Base-by-base conservation (phyloP, 78 protist genomes). In the Dictyostelium firmibasis region DNA sequence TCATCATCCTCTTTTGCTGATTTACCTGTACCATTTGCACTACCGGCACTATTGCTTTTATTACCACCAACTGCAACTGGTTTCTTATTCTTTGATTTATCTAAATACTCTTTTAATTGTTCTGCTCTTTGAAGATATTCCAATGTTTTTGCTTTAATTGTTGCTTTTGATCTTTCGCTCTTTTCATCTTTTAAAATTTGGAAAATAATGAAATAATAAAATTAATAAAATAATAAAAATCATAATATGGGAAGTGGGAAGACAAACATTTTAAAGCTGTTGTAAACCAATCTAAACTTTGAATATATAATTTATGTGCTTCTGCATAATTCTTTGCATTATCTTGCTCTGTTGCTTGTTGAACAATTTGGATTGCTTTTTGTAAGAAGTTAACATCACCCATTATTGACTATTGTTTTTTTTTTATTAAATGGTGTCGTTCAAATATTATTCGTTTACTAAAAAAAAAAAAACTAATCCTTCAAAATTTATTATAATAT, bases 71-170 rank as follows among this genome's bases (percentile, higher is more conserved):
- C 85, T 41, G 91, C 91, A 1, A 95, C 95, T 41, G 91, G 92
- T 43, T 91, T 81, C 72, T 92, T 85, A 62, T 78, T 53, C 27
- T 83, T 77, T 70, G 93, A 43, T 91, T 91, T 83, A 27, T 62
- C 76, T 29, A 91, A 72, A 44, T 83, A 79, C 47, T 97, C 87
- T 43, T 98, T 97, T 64, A 98, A 62, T 69, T 83, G 87, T 67
- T 98, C 99, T n/a, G 99, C 99, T 20, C 99, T 67, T 23, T 78
- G 86, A 20, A 98, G 7, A 74, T 97, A 98, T 72, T 98, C 96
- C 35, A 60, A 50, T 9, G 97, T 84, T 89, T 97, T 96, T 23
- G 62, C 91, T 41, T 83, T 81, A 38, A 98, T 91, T 35, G 94
- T 70, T 74, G 77, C 89, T 92, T 96, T 97, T 44, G 81, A 41